These are phyloP conservation scores for Grifola frondosa DNA, from an alignment of 1,284 basidiomycete genomes.

Conservation along the genomic window DNA sequence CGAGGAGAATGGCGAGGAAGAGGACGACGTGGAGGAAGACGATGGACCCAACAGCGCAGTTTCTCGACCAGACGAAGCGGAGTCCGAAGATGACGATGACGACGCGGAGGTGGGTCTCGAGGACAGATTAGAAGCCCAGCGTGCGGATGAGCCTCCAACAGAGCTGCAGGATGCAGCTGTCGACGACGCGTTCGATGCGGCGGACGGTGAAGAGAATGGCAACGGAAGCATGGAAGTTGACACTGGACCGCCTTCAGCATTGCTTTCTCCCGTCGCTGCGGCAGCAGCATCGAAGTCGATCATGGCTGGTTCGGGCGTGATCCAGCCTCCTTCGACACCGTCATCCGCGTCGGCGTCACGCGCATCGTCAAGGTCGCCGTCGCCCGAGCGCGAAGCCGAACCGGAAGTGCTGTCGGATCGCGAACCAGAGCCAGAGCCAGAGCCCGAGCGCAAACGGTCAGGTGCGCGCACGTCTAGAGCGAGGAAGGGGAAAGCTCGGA, in stretches of 20 bases:
- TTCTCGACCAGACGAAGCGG: constrained; percentile 25
- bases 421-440: constrained; percentile 28
- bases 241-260: constrained; percentile 36
- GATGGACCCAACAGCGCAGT: constrained; percentile 24
- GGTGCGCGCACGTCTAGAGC: constrained; percentile 26
- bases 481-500: constrained; percentile 23
- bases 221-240: constrained; percentile 37
- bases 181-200: constrained; percentile 19
- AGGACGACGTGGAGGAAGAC: constrained; percentile 29
- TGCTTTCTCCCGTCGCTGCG: constrained; percentile 41
- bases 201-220: constrained; percentile 27
- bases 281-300: constrained; percentile 49
- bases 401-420: constrained; percentile 22
- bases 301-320: constrained; percentile 47
- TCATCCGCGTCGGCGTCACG: constrained; percentile 36
- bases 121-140: constrained; percentile 38
- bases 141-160: constrained; percentile 24
- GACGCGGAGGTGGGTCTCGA: constrained; percentile 29
- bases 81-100: constrained; percentile 27
- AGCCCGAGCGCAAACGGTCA: constrained; percentile 29
- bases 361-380: constrained; percentile 45
- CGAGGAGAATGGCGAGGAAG: constrained; percentile 26
- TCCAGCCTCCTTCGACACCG: constrained; percentile 39
- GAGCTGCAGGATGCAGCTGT: no score
- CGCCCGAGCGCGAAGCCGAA: constrained; percentile 35